Evolutionary conservation across 164 flowering plant genomes (phyloP), one percentile per base, ranked within the genome.

Genomic region (Malania oleifera): DNA sequence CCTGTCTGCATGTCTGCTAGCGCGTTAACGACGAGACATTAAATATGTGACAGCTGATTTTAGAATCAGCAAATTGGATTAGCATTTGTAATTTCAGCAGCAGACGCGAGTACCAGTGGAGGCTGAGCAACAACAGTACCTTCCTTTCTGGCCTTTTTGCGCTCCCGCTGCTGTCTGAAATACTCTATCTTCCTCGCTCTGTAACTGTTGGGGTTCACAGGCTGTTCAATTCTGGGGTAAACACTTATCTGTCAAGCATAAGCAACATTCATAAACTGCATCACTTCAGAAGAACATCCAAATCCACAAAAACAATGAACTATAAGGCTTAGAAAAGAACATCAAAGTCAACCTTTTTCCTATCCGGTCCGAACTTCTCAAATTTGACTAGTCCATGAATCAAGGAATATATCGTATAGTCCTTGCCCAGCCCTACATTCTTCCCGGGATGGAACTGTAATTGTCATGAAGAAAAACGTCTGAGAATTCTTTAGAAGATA

Each of bases 331-430:
- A n/a, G n/a, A n/a, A n/a, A n/a, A n/a, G n/a, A n/a, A n/a, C n/a
- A n/a, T n/a, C n/a, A n/a, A n/a, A n/a, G n/a, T n/a, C n/a, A n/a
- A 50, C 53, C 53, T 50, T 50, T 50, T 50, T 24, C 53, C 53
- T 50, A 17, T 50, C 34, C 11, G 29, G 28, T 17, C 34, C 53
- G 13, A 50, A 27, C 53, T 50, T 50, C 53, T 50, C 53, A 27
- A 50, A 50, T 27, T 27, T 50, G 17, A 50, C 53, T 12, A 50
- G 7, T 23, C 53, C 53, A 50, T 50, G 18, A 50, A 50, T 27
- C 53, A 50, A 13, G 0, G 53, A 50, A 25, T 23, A 50, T 17
- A 50, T 50, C 7, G 53, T 50, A 29, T 50, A 15, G n/a, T 50
- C 53, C 13, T 50, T 50, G 10, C 53, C 53, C 2, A 50, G 17